Evolutionary conservation across 2,329 filamentous ascomycete species (phyloP), one percentile per base, ranked within the genome.

Genomic region (Nemania abortiva): DNA sequence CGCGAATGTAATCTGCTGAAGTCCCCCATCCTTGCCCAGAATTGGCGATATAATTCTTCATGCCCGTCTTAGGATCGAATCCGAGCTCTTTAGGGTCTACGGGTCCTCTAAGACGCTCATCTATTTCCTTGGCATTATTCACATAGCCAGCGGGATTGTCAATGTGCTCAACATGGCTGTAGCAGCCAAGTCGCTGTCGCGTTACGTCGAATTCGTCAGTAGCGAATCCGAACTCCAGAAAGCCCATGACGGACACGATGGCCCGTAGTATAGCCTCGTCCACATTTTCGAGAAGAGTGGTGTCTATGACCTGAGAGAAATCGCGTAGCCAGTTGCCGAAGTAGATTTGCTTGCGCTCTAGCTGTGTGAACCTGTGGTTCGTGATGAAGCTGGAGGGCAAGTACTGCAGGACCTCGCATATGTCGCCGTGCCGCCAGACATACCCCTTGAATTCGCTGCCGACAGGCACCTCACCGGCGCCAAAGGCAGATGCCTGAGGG

Each of bases 151-250:
- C 82, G 2, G 83, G 83, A 64, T 84, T 85, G 74, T 85, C 84
- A 58, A 87, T 86, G 70, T 88, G 86, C 73, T 88, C 86, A 66
- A 86, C 84, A 18, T 85, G 85, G 37, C 84, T 75, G 69, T 84
- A 84, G 65, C 77, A 79, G 37, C 86, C 86, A 7, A 88, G 79
- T 45, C 86, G 78, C 47, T 87, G 85, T 3, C 81, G 77, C 0
- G 86, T 88, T 52, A 88, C 86, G 72, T 88, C 86, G 68, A 88
- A 88, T 71, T 88, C 86, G 61, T 81, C 82, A 18, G 86, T 88
- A 9, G 85, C 86, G 74, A 87, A 88, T 20, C 86, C 86, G 72
- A 88, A 88, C 53, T 81, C 83, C 82, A 88, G 85, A 77, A 87
- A 87, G 1, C 83, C 85, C 66, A 88, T 77, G 13, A 88, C 82